A percentile compares a stretch with the other conserved stretches of the same genome.
phyloP scores from a whole-genome alignment of 2,329 filamentous ascomycete genomes.

The Colletotrichum caudatum region DNA sequence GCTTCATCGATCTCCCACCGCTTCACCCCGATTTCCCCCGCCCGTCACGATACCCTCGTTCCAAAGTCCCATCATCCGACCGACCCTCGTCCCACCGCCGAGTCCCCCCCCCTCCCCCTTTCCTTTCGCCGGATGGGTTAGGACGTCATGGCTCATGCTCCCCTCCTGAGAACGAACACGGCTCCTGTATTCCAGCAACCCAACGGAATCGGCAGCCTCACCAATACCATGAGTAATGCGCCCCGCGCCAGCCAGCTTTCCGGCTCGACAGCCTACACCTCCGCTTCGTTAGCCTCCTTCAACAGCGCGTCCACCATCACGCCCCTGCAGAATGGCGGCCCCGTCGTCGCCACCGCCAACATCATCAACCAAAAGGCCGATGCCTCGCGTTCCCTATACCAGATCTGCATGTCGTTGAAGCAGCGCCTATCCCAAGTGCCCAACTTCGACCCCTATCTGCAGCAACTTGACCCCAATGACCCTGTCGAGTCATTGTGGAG shows the following conservation, averaged over 20 bases:
- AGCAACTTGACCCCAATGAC: conserved; percentile 76
- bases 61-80: background rate
- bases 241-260: conserved; percentile 72
- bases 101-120: conserved; percentile 12
- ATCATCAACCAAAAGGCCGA: conserved; percentile 98
- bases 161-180: conserved; percentile 70
- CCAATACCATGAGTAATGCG: conserved; percentile 64
- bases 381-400: conserved; percentile 90
- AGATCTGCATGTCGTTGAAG: conserved; percentile 90
- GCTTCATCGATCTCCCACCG: conserved; percentile 32
- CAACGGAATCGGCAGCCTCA: conserved; percentile 59
- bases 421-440: conserved; percentile 86
- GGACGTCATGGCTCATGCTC: conserved; percentile 69
- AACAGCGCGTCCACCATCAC: conserved; percentile 57
- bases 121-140: conserved; percentile 55
- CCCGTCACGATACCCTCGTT: conserved; percentile 23
- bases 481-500: conserved; percentile 94
- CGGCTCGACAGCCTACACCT: conserved; percentile 68
- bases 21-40: background rate
- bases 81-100: conserved; percentile 18
- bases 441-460: conserved; percentile 80
- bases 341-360: conserved; percentile 83
- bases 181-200: conserved; percentile 65
- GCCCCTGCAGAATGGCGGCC: conserved; percentile 64
- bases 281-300: conserved; percentile 64